A percentile compares a stretch with the other conserved stretches of the same genome.
These are phyloP conservation scores for Aphanoascus verrucosus DNA, from an alignment of 2,329 filamentous ascomycete species.

Conservation along the genomic window DNA sequence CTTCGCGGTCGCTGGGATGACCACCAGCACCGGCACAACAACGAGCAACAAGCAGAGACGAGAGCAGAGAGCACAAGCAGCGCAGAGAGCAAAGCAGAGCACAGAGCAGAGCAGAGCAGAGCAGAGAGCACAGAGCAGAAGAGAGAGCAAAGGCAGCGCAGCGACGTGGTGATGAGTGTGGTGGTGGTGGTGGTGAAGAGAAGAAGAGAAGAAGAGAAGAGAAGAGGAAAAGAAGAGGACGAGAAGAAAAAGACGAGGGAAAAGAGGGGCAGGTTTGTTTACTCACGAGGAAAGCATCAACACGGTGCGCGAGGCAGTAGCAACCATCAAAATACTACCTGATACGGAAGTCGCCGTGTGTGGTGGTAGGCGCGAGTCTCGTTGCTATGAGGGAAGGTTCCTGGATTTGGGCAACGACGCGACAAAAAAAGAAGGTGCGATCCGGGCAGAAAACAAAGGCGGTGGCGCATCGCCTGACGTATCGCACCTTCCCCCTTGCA, in stretches of 20 bases:
- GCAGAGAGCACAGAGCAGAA: no score
- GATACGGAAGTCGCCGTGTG: not conserved
- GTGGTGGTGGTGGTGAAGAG: not conserved
- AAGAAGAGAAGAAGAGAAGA: constrained; percentile 5
- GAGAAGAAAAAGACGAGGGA: not conserved
- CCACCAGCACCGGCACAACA: no score
- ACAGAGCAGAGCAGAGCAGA: no score
- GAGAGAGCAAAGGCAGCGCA: no score
- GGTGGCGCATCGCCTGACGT: not conserved
- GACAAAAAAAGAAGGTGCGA: not conserved
- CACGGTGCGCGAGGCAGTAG: not conserved
- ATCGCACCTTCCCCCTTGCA: no score
- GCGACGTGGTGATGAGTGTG: not conserved
- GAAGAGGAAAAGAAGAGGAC: no score
- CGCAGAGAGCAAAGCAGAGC: no score
- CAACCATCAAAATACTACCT: not conserved
- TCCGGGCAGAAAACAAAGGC: not conserved
- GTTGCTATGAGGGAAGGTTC: constrained; percentile 2
- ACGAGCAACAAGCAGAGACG: no score
- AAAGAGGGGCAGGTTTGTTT: not conserved
- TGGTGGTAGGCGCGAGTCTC: not conserved
- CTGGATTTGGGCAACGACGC: not conserved
- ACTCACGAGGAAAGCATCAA: not conserved
- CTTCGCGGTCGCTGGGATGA: no score
- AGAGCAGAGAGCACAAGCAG: no score